phyloP scores from a whole-genome alignment of 352 stramenopile species.

The Phytophthora rubi region DNA sequence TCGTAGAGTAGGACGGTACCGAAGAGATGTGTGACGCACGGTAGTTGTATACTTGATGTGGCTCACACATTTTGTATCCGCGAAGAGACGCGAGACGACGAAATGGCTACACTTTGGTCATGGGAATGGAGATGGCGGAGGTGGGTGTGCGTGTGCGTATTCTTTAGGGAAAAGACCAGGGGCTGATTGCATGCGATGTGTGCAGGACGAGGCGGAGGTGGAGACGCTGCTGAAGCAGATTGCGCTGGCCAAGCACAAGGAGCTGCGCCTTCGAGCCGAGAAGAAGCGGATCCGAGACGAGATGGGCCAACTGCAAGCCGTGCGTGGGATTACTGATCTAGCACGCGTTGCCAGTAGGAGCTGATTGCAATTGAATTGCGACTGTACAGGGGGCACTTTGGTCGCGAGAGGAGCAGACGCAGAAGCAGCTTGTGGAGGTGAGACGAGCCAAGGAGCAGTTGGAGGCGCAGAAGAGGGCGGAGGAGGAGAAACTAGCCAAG shows the following conservation, averaged over 20 bases:
- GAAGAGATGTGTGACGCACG: neutral
- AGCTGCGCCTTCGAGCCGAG: constrained; percentile 69
- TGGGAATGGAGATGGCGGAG: constrained; percentile 20
- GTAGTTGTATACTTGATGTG: constrained; percentile 5
- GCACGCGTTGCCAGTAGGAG: neutral
- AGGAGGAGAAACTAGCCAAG: constrained; percentile 38
- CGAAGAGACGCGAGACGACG: constrained; percentile 10
- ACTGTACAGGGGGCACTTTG: constrained; percentile 47
- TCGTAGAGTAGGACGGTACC: constrained; percentile 2
- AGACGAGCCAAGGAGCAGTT: constrained; percentile 40
- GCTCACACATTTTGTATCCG: neutral
- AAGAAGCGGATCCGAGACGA: constrained; percentile 71
- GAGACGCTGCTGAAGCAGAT: constrained; percentile 66
- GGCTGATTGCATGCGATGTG: neutral
- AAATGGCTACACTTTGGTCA: constrained; percentile 25
- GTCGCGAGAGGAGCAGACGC: constrained; percentile 51
- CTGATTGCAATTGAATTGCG: neutral
- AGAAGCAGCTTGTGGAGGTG: constrained; percentile 50
- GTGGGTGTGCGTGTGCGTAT: neutral
- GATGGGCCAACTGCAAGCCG: constrained; percentile 51
- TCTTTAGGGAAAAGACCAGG: neutral
- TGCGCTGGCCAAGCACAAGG: constrained; percentile 58
- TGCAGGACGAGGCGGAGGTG: constrained; percentile 52
- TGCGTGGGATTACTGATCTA: constrained; percentile 11
- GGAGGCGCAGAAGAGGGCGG: constrained; percentile 38